Evolutionary conservation across 148 eudicot species (phyloP).

Genomic region (Hydrangea macrophylla): DNA sequence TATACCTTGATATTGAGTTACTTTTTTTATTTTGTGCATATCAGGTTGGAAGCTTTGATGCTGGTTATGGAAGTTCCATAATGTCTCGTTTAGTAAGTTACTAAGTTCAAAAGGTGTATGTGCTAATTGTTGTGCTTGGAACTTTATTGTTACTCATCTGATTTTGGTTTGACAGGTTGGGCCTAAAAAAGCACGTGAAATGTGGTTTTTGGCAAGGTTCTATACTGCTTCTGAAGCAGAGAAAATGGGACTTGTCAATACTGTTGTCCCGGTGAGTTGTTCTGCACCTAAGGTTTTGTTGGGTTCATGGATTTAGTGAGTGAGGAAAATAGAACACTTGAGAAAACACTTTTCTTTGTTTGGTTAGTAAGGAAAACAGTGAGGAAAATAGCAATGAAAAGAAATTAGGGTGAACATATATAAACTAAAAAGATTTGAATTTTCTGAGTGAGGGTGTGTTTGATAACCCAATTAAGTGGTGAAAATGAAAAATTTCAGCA

Average conservation of each 20-base stretch:
- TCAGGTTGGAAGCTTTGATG: constrained; percentile 98
- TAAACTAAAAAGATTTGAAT: no score
- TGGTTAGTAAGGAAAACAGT: no score
- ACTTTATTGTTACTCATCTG: neutral
- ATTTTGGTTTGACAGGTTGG: constrained; percentile 54
- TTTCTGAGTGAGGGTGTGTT: no score
- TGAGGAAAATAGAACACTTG: no score
- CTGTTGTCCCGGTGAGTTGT: constrained; percentile 87
- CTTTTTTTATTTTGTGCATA: neutral
- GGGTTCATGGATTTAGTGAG: no score
- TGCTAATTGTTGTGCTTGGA: neutral
- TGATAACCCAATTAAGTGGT: no score
- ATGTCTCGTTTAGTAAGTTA: constrained; percentile 96
- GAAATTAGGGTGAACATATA: no score
- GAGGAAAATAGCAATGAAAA: no score
- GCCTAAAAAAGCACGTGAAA: constrained; percentile 92
- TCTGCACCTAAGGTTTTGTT: neutral
- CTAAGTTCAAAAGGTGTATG: constrained; percentile 37
- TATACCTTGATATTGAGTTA: neutral
- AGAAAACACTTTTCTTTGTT: no score
- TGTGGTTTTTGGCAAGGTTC: constrained; percentile 88
- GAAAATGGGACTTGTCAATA: constrained; percentile 89
- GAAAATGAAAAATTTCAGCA: no score
- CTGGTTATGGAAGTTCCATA: constrained; percentile 92
- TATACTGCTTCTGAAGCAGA: constrained; percentile 88